phyloP scores from a whole-genome alignment of 352 stramenopile species.

The Peronospora belbahrii region DNA sequence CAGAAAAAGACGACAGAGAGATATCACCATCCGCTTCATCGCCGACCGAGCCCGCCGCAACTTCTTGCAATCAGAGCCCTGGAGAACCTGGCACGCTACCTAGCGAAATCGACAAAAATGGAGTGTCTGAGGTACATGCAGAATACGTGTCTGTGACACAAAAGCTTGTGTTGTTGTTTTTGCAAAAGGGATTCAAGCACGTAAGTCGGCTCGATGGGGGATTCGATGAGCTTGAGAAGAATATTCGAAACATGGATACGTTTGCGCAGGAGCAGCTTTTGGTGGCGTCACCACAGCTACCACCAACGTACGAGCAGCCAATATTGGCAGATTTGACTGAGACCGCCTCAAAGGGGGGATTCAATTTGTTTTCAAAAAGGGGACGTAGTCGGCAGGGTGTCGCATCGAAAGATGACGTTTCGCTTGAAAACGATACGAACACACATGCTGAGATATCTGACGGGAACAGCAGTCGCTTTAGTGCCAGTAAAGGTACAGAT shows the following conservation, averaged over 20 bases:
- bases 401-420: constrained; percentile 30
- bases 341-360: constrained; percentile 19
- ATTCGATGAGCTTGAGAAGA: constrained; percentile 71
- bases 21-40: not conserved
- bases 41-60: constrained; percentile 3
- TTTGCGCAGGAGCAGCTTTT: constrained; percentile 71
- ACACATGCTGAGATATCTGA: constrained; percentile 2
- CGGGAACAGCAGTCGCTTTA: not conserved
- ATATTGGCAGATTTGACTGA: constrained; percentile 4
- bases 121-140: constrained; percentile 20
- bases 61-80: constrained; percentile 20
- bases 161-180: constrained; percentile 78
- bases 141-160: constrained; percentile 72
- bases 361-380: constrained; percentile 49
- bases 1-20: constrained; percentile 5
- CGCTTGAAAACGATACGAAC: constrained; percentile 3
- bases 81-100: constrained; percentile 24
- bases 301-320: constrained; percentile 1
- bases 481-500: not conserved
- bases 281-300: constrained; percentile 29
- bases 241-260: constrained; percentile 51
- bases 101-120: constrained; percentile 31
- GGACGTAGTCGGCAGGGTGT: constrained; percentile 31
- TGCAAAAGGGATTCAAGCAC: constrained; percentile 82
- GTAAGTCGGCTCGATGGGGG: constrained; percentile 77